These are phyloP conservation scores for Candida parachauliodes DNA, from an alignment of 805 yeast genomes.

Conservation along the genomic window DNA sequence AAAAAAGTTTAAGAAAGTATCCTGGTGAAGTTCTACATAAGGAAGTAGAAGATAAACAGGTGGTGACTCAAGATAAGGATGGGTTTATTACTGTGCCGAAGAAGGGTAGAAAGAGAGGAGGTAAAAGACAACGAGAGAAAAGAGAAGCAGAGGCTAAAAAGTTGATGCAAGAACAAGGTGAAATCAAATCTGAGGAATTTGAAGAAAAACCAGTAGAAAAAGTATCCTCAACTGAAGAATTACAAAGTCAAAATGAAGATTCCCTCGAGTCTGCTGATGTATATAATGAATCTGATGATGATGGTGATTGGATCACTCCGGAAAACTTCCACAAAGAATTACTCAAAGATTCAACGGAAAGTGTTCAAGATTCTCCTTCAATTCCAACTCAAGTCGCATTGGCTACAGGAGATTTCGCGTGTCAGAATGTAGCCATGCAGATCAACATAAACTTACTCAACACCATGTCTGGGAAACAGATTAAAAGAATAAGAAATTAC, in stretches of 20 bases:
- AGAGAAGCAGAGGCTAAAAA: slow-evolving; percentile 38
- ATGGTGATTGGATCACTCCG: slow-evolving; percentile 88
- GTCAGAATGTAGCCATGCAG: slow-evolving; percentile 92
- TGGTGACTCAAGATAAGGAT: slow-evolving; percentile 6
- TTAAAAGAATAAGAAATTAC: slow-evolving; percentile 80
- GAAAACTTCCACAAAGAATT: slow-evolving; percentile 73
- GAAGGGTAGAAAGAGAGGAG: slow-evolving; percentile 54
- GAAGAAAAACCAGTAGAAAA: slow-evolving; percentile 11
- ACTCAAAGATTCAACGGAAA: slow-evolving; percentile 63
- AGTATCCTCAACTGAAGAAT: slow-evolving; percentile 7
- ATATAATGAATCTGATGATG: slow-evolving; percentile 72
- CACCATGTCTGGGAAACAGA: slow-evolving; percentile 76
- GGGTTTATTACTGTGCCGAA: slow-evolving; percentile 12
- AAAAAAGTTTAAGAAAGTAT: slow-evolving; percentile 56
- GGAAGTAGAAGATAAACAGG: slow-evolving; percentile 11
- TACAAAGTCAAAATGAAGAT: slow-evolving; percentile 8
- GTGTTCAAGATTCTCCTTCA: slow-evolving; percentile 37
- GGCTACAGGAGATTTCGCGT: slow-evolving; percentile 95
- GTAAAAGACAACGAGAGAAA: slow-evolving; percentile 60
- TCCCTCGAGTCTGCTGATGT: slow-evolving; percentile 9
- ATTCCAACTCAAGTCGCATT: slow-evolving; percentile 65
- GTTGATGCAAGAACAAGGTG: slow-evolving; percentile 15
- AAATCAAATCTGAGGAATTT: slow-evolving; percentile 11
- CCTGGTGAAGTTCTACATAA: slow-evolving; percentile 58
- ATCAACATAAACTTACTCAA: slow-evolving; percentile 86